Evolutionary conservation across 345 rosid genomes (phyloP), one percentile per base, ranked within the genome.

Genomic region (Rhizophora apiculata): DNA sequence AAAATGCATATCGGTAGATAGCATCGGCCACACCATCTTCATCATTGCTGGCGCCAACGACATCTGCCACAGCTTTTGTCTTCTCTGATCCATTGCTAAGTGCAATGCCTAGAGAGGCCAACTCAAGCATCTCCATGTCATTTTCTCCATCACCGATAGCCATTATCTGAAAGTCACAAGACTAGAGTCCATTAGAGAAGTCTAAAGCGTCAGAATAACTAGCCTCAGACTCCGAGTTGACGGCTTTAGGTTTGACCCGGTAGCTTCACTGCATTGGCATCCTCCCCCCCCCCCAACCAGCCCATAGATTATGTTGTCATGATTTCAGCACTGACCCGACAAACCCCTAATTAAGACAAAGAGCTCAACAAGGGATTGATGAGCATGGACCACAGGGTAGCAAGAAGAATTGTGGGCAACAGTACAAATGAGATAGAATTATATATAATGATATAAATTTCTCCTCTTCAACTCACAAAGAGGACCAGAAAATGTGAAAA

Each of bases 101-200:
- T 73, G 89, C 98, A 48, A 92, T 64, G 53, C 97, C 99, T 5
- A 84, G 79, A 20, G 98, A 81, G 22, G 97, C 99, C 71, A 95
- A 60, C 80, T 92, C 85, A 37, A 92, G 96, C 97, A 92, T 92
- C 84, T 92, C 94, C 9, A 81, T 67, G 63, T 95, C 98, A 32
- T 92, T 92, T 77, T 96, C 99, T 20, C 98, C 99, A 68, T 89
- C 99, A 15, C 98, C 97, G 49, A 96, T 86, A 9, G 97, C 98
- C 97, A 95, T 87, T 70, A 92, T 79, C 99, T 92, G 84, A 53
- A 72, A 72, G 73, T n/a, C 16, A 51, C 54, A 34, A 26, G 63
- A 73, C 2, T 30, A 65, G 6, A 68, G 63, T 49, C 60, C 51
- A 49, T 37, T 18, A 53, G 5, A 22, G 64, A 64, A 58, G 26